These are phyloP conservation scores for Nakazawaea sp. DNA, from an alignment of 805 yeast genomes.

Conservation along the genomic window DNA sequence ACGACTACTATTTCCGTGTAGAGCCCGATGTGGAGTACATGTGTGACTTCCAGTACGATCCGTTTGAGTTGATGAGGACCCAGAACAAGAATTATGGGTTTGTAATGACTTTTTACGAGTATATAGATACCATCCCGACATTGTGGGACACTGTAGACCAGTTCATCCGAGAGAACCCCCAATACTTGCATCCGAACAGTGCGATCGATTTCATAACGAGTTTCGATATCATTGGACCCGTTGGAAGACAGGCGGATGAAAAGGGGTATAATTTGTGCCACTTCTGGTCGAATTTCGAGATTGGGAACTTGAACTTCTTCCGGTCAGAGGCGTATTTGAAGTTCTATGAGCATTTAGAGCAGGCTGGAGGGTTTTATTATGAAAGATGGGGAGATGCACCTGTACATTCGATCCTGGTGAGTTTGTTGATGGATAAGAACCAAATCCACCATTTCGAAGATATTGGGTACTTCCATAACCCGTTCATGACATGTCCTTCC, in stretches of 20 bases:
- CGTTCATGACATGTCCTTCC: constrained; percentile 59
- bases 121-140: constrained; percentile 78
- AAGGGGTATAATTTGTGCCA: constrained; percentile 72
- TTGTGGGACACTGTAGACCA: constrained; percentile 73
- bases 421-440: constrained; percentile 47
- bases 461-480: constrained; percentile 72
- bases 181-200: constrained; percentile 58
- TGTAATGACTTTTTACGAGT: constrained; percentile 78
- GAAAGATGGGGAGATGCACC: constrained; percentile 98
- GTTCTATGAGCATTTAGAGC: constrained; percentile 59
- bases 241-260: constrained; percentile 35
- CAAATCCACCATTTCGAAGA: constrained; percentile 77
- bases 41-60: constrained; percentile 87
- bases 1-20: constrained; percentile 91
- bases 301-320: constrained; percentile 66
- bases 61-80: constrained; percentile 73
- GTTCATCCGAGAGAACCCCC: constrained; percentile 49
- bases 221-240: constrained; percentile 37
- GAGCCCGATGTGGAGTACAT: constrained; percentile 88
- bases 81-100: constrained; percentile 81
- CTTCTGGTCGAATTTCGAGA: constrained; percentile 85
- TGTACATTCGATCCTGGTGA: constrained; percentile 67
- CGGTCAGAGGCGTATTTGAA: constrained; percentile 54
- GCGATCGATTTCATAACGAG: constrained; percentile 52
- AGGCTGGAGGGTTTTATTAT: constrained; percentile 70